These are phyloP conservation scores for Lipomyces orientalis DNA, from an alignment of 805 yeast genomes.

Conservation along the genomic window DNA sequence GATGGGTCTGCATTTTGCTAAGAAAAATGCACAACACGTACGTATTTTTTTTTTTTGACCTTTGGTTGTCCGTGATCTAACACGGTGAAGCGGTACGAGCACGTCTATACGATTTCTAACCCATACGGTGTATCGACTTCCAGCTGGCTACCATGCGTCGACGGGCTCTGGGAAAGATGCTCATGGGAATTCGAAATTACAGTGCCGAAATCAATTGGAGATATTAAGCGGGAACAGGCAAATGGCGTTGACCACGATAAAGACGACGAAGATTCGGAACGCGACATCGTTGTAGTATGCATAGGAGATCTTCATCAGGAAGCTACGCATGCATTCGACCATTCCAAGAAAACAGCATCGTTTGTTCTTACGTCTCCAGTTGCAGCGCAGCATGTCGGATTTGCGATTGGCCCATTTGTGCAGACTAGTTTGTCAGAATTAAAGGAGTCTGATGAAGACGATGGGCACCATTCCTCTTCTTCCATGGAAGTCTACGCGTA, in stretches of 20 bases:
- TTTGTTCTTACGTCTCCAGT: slow-evolving; percentile 82
- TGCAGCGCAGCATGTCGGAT: slow-evolving; percentile 92
- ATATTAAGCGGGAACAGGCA: slow-evolving; percentile 57
- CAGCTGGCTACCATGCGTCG: slow-evolving; percentile 98
- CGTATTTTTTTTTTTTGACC: slow-evolving; percentile 1
- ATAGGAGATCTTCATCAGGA: slow-evolving; percentile 56
- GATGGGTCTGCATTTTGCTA: slow-evolving; percentile 77
- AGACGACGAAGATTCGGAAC: slow-evolving; percentile 49
- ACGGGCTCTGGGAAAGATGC: slow-evolving; percentile 81
- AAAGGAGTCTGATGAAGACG: slow-evolving; percentile 45
- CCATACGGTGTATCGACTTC: slow-evolving; percentile 82
- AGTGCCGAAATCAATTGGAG: slow-evolving; percentile 78
- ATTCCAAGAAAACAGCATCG: slow-evolving; percentile 72
- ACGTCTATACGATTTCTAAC: slow-evolving; percentile 79
- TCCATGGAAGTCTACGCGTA: slow-evolving; percentile 57
- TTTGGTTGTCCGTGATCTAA: neutral
- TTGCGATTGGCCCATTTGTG: slow-evolving; percentile 90
- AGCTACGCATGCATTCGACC: slow-evolving; percentile 73
- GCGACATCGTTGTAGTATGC: slow-evolving; percentile 51
- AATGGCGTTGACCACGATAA: slow-evolving; percentile 21
- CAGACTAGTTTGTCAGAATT: slow-evolving; percentile 59
- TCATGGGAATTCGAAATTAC: slow-evolving; percentile 93
- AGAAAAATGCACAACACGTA: slow-evolving; percentile 40
- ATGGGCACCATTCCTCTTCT: slow-evolving; percentile 42
- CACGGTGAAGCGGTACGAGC: slow-evolving; percentile 22